Conservation (phyloP, 306 rosid species). For the Cucumis cinereus region DNA sequence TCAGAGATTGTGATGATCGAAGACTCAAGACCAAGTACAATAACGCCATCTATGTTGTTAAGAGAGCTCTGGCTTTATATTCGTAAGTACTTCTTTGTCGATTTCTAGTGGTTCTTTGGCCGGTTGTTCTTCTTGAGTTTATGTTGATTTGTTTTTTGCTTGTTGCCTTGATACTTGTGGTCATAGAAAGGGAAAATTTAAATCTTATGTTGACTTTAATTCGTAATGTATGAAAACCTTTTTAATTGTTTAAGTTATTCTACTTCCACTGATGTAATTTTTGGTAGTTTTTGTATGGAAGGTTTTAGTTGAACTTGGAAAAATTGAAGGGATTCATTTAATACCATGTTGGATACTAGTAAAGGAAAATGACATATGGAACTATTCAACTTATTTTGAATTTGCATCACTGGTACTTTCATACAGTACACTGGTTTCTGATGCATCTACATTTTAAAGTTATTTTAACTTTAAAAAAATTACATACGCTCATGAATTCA, state of each 20-base stretch:
- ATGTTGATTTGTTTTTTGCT: background rate
- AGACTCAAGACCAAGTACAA: constrained; percentile 86
- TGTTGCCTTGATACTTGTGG: background rate
- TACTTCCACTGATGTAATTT: background rate
- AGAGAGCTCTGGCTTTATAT: constrained; percentile 77
- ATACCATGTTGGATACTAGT: background rate
- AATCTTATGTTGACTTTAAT: background rate
- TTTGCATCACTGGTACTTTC: background rate
- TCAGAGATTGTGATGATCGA: constrained; percentile 63
- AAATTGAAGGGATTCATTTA: background rate
- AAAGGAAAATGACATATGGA: background rate
- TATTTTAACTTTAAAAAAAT: background rate
- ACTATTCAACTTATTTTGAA: background rate
- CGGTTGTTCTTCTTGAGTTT: background rate
- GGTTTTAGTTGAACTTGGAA: background rate
- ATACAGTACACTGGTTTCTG: background rate
- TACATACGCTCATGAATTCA: background rate
- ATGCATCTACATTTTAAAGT: background rate
- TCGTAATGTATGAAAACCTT: background rate
- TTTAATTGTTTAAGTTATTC: background rate
- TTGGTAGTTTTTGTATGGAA: background rate
- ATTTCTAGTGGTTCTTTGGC: background rate
- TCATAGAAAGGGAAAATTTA: background rate
- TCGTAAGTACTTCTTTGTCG: constrained; percentile 46
- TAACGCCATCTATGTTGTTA: constrained; percentile 73